Conservation (phyloP, 2,329 filamentous ascomycete species). For the Xenoacremonium recifei region DNA sequence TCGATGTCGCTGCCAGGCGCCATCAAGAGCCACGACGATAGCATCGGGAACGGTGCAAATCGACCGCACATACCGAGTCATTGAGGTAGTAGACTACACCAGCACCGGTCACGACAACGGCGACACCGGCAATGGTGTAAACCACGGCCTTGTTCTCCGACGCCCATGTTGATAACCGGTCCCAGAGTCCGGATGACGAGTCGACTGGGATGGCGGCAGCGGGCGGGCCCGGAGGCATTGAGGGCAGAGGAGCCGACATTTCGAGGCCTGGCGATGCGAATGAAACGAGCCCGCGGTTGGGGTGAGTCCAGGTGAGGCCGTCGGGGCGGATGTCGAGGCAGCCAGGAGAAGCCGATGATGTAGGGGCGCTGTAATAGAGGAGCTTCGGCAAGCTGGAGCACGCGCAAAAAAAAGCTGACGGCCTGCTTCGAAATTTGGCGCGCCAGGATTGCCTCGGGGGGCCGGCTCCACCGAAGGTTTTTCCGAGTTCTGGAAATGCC, state of each 20-base stretch:
- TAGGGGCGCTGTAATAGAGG: conserved; percentile 30
- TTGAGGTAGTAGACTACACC: conserved; percentile 89
- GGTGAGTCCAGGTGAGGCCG: conserved; percentile 25
- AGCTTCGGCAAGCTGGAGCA: conserved; percentile 31
- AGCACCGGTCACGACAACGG: conserved; percentile 85
- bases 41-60: background rate
- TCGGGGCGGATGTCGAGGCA: conserved; percentile 22
- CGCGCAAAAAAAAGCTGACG: conserved; percentile 35
- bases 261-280: conserved; percentile 23
- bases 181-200: conserved; percentile 73
- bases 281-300: conserved; percentile 19
- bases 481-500: conserved; percentile 23
- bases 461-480: conserved; percentile 28
- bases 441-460: conserved; percentile 16
- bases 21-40: background rate
- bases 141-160: conserved; percentile 94
- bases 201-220: conserved; percentile 49
- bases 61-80: conserved; percentile 48
- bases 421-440: conserved; percentile 29
- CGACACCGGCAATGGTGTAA: conserved; percentile 94
- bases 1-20: conserved; percentile 8
- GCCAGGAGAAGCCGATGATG: conserved; percentile 31
- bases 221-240: conserved; percentile 45
- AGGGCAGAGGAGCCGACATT: conserved; percentile 48
- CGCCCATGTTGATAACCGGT: conserved; percentile 86